Base-by-base conservation (phyloP, 2,329 filamentous ascomycete genomes). In the Coniochaeta ligniaria region DNA sequence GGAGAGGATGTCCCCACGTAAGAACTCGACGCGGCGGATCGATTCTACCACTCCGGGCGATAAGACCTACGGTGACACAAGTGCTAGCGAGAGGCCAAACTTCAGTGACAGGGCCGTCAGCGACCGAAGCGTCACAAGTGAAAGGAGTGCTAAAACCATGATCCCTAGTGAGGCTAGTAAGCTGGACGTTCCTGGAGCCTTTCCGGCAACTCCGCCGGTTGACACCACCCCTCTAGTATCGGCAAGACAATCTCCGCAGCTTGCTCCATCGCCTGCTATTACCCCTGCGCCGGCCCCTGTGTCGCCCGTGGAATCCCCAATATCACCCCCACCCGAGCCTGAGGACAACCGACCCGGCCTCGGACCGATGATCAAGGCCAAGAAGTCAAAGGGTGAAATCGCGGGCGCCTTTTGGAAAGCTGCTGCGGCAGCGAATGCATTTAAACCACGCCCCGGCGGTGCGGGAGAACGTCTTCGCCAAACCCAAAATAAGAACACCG, bases 351-450 rank as follows among this genome's bases (percentile, higher is more conserved):
- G 91, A n/a, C 91, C 92, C 20, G 92, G 92, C 1, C 81, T 96
- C 7, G 92, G 92, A 0, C 91, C 92, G 1, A 96, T 96, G 93
- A 89, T 97, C 68, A 94, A 91, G 74, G 85, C 88, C 64, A 91
- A 91, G 70, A 85, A 83, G 63, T 88, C 86, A 1, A 86, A 83
- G 63, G 82, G 80, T n/a, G 88, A 95, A 60, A 80, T 95, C 67
- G 90, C 90, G 22, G 88, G 84, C 38, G 82, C 84, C 6, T 84
- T 97, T 63, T 90, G 90, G 75, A 96, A 92, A 73, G 92, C 92
- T 26, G 92, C 91, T 0, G 85, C 82, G 60, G 85, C 89, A 26
- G 88, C 87, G 12, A 82, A 73, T 41, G 82, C 82, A 1, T 98
- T 98, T 76, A 96, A 94, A 69, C 94, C 94, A 22, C 86, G 94